Base-by-base conservation (phyloP, 1,284 basidiomycete species). In the Ustilago loliicola region DNA sequence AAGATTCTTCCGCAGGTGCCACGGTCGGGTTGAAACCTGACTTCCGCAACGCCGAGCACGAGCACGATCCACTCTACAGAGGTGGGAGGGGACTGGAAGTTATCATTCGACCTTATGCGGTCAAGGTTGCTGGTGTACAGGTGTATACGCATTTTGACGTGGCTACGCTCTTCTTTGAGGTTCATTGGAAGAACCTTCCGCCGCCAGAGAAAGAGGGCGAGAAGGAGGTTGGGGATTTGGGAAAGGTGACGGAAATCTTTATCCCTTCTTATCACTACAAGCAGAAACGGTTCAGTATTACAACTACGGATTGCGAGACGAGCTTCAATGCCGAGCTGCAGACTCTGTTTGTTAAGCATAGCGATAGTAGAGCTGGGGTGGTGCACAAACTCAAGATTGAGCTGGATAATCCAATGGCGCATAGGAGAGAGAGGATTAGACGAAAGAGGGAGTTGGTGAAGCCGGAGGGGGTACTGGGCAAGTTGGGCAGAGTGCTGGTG, bases 41-140 rank as follows among this genome's bases (percentile, higher is more conserved):
- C 25, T 77, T 71, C 32, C 19, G 60, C 2, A 71, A 66, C 32
- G 67, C 70, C 0, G 29, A 36, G 34, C 65, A 89, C 13, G 91
- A 93, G 80, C 88, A 88, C 11, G 71, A 82, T 25, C 34, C 47
- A 29, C 88, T 95, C 25, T 95, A 97, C 84, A 90, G 91, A 36
- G 95, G 95, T 3, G 93, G 89, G 0, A 89, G 96, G 8, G 91
- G 95, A 53, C 88, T 98, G 2, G 88, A 91, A 30, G 90, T 92
- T 1, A 87, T 98, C 61, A 81, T 87, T 48, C 77, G 87, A 11
- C 87, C 87, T 0, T 87, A 86, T 56, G 83, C 83, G 0, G 77
- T 74, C 69, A 86, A 86, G 58, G 77, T 86, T 10, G 85, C 86
- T 2, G 86, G 86, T 3, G 77, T 81, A 13, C 86, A 83, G 27